A percentile compares a stretch with the other conserved stretches of the same genome.
Conservation (phyloP, 352 stramenopile species). For the Peronospora destructor region DNA sequence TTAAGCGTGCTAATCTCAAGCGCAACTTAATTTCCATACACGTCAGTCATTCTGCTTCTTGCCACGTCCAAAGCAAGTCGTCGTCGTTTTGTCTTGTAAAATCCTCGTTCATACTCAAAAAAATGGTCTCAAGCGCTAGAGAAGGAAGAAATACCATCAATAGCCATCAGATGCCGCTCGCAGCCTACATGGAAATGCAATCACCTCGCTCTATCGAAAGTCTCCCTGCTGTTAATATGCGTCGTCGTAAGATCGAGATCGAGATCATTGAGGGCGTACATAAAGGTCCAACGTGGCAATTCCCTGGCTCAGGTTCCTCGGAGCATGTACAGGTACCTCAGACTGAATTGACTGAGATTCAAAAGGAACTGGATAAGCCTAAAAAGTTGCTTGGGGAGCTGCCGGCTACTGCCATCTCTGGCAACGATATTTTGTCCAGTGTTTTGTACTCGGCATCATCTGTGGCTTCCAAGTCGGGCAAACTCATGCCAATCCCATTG, state of each 20-base stretch:
- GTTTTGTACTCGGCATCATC: constrained; percentile 61
- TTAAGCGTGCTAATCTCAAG: constrained; percentile 15
- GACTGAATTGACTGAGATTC: constrained; percentile 31
- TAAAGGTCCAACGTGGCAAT: constrained; percentile 35
- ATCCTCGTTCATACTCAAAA: neutral
- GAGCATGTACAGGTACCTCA: constrained; percentile 33
- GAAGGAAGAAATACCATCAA: constrained; percentile 12
- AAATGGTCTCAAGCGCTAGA: constrained; percentile 2
- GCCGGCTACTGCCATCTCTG: constrained; percentile 75
- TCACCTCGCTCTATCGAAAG: constrained; percentile 17
- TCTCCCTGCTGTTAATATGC: constrained; percentile 23
- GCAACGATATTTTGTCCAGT: constrained; percentile 86
- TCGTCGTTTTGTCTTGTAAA: no score
- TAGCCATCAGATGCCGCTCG: constrained; percentile 15
- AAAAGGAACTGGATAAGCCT: constrained; percentile 24
- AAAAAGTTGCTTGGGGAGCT: constrained; percentile 52
- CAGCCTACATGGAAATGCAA: constrained; percentile 22
- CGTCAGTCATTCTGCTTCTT: constrained; percentile 15
- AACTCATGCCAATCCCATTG: constrained; percentile 73
- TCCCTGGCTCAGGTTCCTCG: constrained; percentile 29
- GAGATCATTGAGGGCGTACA: constrained; percentile 29
- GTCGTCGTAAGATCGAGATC: constrained; percentile 43
- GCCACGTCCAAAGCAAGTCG: constrained; percentile 1
- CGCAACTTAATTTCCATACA: constrained; percentile 4
- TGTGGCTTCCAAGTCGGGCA: constrained; percentile 46